phyloP scores from a whole-genome alignment of 495 filamentous ascomycete genomes.

The Aspergillus carlsbadensis region DNA sequence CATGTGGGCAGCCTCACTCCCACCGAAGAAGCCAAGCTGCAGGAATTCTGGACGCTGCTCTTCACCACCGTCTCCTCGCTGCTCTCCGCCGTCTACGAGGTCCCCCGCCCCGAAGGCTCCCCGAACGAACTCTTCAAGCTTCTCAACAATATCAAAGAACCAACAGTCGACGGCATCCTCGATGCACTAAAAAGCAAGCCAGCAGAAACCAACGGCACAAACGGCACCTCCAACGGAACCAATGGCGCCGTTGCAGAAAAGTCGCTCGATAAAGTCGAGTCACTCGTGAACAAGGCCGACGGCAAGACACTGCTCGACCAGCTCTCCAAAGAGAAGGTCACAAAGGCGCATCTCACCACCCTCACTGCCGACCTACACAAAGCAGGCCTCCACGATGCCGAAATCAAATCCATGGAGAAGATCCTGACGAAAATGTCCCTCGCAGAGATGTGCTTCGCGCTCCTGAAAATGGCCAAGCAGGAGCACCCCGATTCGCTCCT shows the following conservation, averaged over 20 bases:
- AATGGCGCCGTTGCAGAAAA: constrained; percentile 69
- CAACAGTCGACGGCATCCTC: constrained; percentile 33
- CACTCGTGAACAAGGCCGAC: neutral
- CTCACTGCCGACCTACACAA: neutral
- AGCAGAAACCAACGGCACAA: constrained; percentile 22
- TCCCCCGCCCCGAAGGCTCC: constrained; percentile 32
- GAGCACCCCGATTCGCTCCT: constrained; percentile 91
- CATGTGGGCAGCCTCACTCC: constrained; percentile 84
- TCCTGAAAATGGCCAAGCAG: constrained; percentile 95
- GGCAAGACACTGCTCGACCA: neutral
- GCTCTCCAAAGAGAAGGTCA: neutral
- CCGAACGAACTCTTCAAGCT: constrained; percentile 3
- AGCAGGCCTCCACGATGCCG: neutral
- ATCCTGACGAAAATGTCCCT: constrained; percentile 51
- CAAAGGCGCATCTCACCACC: neutral
- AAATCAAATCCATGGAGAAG: constrained; percentile 2
- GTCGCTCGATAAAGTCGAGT: constrained; percentile 64
- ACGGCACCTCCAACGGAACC: constrained; percentile 32
- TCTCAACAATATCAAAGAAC: constrained; percentile 56
- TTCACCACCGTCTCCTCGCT: constrained; percentile 38
- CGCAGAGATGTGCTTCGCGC: constrained; percentile 72
- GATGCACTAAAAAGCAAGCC: neutral
- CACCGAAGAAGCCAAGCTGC: constrained; percentile 84
- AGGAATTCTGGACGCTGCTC: constrained; percentile 76
- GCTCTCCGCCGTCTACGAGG: constrained; percentile 62